Conservation (phyloP, 2,329 filamentous ascomycete species). For the Arthrobotrys sphaeroides region DNA sequence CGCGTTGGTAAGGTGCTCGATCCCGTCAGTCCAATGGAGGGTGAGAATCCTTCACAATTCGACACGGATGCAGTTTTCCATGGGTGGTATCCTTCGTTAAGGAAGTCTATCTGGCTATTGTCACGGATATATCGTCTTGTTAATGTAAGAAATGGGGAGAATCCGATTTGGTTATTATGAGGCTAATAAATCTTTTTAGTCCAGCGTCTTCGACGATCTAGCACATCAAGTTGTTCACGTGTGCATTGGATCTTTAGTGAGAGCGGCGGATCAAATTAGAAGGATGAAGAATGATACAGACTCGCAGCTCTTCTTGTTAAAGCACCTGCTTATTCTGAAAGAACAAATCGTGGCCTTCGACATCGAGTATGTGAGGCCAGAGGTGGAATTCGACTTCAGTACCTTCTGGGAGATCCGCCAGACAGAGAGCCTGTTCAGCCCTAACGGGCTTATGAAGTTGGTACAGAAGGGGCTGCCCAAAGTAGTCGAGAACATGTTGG, state of each 20-base stretch:
- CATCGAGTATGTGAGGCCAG: constrained; percentile 78
- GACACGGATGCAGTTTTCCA: constrained; percentile 68
- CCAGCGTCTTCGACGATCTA: constrained; percentile 75
- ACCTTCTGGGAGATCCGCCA: constrained; percentile 75
- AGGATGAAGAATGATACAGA: constrained; percentile 71
- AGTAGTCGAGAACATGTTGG: constrained; percentile 76
- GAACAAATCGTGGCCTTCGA: constrained; percentile 96
- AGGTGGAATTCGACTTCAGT: constrained; percentile 74
- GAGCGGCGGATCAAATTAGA: constrained; percentile 75
- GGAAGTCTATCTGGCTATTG: constrained; percentile 74
- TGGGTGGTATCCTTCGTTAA: constrained; percentile 74
- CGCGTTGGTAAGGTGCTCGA: constrained; percentile 59
- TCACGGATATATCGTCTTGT: constrained; percentile 76
- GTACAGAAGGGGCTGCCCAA: constrained; percentile 70
- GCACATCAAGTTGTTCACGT: constrained; percentile 87
- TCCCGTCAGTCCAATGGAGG: constrained; percentile 66
- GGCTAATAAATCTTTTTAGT: constrained; percentile 62
- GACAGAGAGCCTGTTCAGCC: constrained; percentile 73
- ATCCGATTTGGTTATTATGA: background rate
- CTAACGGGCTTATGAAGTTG: constrained; percentile 70
- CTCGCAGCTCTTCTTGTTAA: constrained; percentile 89
- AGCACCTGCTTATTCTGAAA: constrained; percentile 92
- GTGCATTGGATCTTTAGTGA: constrained; percentile 82
- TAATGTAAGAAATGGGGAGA: constrained; percentile 64
- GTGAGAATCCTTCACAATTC: constrained; percentile 63